These are phyloP conservation scores for Mycosphaerella sp. DNA, from an alignment of 2,329 filamentous ascomycete species.

Conservation along the genomic window DNA sequence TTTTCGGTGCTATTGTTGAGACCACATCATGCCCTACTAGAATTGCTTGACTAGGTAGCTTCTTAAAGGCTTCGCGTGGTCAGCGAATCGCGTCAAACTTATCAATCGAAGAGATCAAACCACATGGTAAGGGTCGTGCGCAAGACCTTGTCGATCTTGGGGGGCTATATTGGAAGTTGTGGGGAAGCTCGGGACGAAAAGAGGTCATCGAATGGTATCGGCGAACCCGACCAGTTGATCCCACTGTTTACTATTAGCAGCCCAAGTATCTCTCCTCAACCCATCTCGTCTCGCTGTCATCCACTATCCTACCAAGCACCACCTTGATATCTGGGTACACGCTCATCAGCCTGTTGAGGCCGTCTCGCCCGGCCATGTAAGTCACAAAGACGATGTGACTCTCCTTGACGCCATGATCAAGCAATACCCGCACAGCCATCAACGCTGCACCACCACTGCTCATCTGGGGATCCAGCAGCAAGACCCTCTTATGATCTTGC, in stretches of 20 bases:
- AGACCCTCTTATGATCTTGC: constrained; percentile 66
- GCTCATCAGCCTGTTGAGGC: constrained; percentile 74
- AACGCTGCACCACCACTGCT: constrained; percentile 76
- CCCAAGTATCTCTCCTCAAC: constrained; percentile 84
- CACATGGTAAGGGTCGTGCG: too few relatives aligned
- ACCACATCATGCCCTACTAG: neutral
- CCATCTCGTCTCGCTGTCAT: constrained; percentile 81
- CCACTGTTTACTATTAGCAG: constrained; percentile 48
- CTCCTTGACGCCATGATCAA: constrained; percentile 84
- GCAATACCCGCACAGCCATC: constrained; percentile 93
- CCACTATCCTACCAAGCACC: constrained; percentile 74
- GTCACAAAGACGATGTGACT: constrained; percentile 87
- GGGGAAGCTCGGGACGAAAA: neutral
- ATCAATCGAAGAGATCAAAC: too few relatives aligned
- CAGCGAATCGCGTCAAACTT: too few relatives aligned
- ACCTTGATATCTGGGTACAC: constrained; percentile 85
- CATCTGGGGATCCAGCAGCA: constrained; percentile 91
- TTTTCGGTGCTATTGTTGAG: too few relatives aligned
- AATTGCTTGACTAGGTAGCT: too few relatives aligned
- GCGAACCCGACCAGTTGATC: neutral
- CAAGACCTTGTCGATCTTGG: too few relatives aligned
- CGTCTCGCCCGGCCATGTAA: constrained; percentile 78
- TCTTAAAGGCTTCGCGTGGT: too few relatives aligned
- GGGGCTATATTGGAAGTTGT: neutral
- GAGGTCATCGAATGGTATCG: neutral